Base-by-base conservation (phyloP, 441 rosid genomes). In the Populus trichocarpa region DNA sequence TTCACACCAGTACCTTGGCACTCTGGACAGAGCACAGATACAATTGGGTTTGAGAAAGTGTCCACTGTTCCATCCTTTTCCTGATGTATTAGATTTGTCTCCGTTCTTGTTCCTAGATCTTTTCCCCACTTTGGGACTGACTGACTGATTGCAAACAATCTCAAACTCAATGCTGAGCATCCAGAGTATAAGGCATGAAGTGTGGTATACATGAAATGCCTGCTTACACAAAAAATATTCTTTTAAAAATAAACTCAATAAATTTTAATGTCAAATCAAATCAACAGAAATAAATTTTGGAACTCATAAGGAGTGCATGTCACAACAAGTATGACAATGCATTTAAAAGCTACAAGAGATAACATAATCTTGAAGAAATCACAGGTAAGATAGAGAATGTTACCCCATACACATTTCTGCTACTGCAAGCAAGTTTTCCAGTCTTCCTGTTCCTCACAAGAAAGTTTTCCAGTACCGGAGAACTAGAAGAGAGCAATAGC, bases 121-220 rank as follows among this genome's bases (percentile, higher is more conserved):
- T 75, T 84, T 80, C 82, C 81, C 88, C 14, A 65, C 87, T 80
- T 85, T 89, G 53, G 81, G 82, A 73, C 81, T 40, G 63, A 76
- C 82, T 33, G 86, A 70, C 82, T 85, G 89, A 82, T 66, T 87
- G 74, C 78, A 85, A 70, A 80, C 79, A 80, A 85, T 90, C 85
- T 92, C 96, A 72, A 67, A 85, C 85, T 94, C 98, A 57, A 94
- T 90, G 46, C 90, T 84, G 79, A 96, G 93, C 77, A 94, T 81
- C 99, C 98, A 94, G 76, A 89, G 98, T 75, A 96, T 76, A 53
- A 91, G 95, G 89, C 99, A 94, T 65, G 98, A 96, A 59, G 89
- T 88, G 64, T 96, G 99, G 81, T 87, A 96, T 32, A 96, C 88
- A 83, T 96, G 99, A 86, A 93, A 96, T 53, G 94, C 94, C 97